A percentile compares a stretch with the other conserved stretches of the same genome.
These are phyloP conservation scores for Psilocybe cyanescens DNA, from an alignment of 768 basidiomycete species.

Conservation along the genomic window DNA sequence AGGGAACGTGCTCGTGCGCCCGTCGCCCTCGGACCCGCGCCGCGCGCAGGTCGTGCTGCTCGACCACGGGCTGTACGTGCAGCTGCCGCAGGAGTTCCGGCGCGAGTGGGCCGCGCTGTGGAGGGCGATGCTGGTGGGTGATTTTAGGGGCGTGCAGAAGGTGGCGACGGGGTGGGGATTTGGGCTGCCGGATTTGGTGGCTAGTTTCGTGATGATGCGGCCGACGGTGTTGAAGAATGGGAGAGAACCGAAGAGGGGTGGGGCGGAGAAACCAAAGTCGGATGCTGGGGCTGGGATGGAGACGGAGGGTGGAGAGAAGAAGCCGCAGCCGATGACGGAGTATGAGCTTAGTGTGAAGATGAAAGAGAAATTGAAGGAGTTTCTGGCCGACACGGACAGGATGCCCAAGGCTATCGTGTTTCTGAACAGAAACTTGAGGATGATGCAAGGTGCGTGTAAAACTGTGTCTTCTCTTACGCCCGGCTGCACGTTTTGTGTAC, in stretches of 20 bases:
- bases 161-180: slow-evolving; percentile 70
- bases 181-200: slow-evolving; percentile 71
- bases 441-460: slow-evolving; percentile 48
- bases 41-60: slow-evolving; percentile 77
- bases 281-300: not conserved
- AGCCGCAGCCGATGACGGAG: slow-evolving; percentile 48
- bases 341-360: slow-evolving; percentile 72
- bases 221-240: slow-evolving; percentile 52
- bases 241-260: slow-evolving; percentile 33
- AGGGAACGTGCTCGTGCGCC: slow-evolving; percentile 79
- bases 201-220: slow-evolving; percentile 72
- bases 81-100: slow-evolving; percentile 66
- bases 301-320: slow-evolving; percentile 27
- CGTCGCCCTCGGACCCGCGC: slow-evolving; percentile 47
- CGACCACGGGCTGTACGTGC: slow-evolving; percentile 92
- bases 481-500: slow-evolving; percentile 9
- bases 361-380: slow-evolving; percentile 68
- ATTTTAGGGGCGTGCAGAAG: slow-evolving; percentile 53
- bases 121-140: slow-evolving; percentile 63
- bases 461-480: slow-evolving; percentile 25
- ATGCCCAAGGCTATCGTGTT: slow-evolving; percentile 82
- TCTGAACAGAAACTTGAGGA: slow-evolving; percentile 77
- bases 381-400: slow-evolving; percentile 73
- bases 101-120: slow-evolving; percentile 80
- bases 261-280: slow-evolving; percentile 17